These are phyloP conservation scores for Fraxinus excelsior DNA, from an alignment of 257 asterid genomes.

Conservation along the genomic window DNA sequence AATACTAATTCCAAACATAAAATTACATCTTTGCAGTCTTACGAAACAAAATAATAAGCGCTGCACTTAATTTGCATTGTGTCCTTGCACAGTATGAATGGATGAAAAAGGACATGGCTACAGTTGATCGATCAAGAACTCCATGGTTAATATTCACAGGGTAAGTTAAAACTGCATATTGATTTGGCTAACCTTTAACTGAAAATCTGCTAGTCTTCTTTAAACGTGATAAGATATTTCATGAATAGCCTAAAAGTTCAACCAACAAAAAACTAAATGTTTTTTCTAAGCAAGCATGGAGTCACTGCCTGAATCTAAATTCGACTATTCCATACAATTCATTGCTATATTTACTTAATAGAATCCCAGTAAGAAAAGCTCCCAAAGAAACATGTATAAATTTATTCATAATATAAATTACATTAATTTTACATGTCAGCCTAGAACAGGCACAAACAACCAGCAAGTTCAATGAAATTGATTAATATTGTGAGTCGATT, in stretches of 20 bases:
- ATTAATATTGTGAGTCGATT: neutral
- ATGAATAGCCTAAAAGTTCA: neutral
- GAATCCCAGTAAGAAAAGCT: neutral
- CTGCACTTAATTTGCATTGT: neutral
- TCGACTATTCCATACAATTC: too few relatives aligned
- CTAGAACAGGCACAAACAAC: too few relatives aligned
- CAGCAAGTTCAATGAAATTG: neutral
- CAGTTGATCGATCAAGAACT: slow-evolving; percentile 65
- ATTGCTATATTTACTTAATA: too few relatives aligned
- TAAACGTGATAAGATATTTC: neutral
- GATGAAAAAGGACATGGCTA: slow-evolving; percentile 77
- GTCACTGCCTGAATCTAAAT: neutral
- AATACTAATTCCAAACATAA: neutral
- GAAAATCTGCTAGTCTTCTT: neutral
- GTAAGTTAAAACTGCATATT: slow-evolving; percentile 35
- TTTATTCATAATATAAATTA: too few relatives aligned
- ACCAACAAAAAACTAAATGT: too few relatives aligned
- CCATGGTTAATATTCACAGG: slow-evolving; percentile 86
- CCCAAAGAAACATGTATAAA: neutral
- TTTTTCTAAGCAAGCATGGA: neutral
- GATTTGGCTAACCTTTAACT: neutral
- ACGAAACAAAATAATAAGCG: neutral
- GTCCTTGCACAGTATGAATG: slow-evolving; percentile 52
- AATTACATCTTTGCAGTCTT: neutral
- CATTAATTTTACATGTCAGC: neutral